Percentiles rank a stretch among this genome's conserved stretches.
Evolutionary conservation across 2,329 filamentous ascomycete genomes (phyloP).

Genomic region (Ophiosphaerella korrae): DNA sequence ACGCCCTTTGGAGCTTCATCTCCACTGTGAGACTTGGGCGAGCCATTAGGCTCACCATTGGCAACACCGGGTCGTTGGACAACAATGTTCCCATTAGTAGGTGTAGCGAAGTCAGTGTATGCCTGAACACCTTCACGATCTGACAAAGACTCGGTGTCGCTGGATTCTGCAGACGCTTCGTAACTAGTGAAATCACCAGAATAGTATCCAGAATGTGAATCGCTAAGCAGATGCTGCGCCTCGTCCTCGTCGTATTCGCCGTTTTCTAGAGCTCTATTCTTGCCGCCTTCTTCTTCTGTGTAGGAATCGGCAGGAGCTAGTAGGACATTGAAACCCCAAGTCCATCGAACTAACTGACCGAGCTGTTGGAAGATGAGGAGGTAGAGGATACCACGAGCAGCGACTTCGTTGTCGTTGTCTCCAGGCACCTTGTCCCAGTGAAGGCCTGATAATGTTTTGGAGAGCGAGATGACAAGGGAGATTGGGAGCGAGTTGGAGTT

Average conservation of each 20-base stretch:
- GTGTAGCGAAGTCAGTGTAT: conserved; percentile 46
- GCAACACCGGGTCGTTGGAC: conserved; percentile 46
- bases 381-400: conserved; percentile 90
- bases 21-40: conserved; percentile 20
- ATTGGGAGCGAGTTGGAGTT: conserved; percentile 98
- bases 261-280: conserved; percentile 48
- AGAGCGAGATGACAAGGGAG: conserved; percentile 90
- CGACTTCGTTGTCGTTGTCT: conserved; percentile 95
- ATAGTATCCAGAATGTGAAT: conserved; percentile 53
- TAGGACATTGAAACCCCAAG: conserved; percentile 95
- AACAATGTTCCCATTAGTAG: conserved; percentile 56
- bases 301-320: conserved; percentile 83
- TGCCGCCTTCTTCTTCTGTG: conserved; percentile 62
- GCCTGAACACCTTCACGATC: conserved; percentile 39
- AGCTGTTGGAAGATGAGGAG: conserved; percentile 97
- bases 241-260: conserved; percentile 62
- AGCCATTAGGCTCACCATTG: conserved; percentile 48
- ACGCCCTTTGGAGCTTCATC: conserved; percentile 37
- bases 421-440: conserved; percentile 92
- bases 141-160: conserved; percentile 36
- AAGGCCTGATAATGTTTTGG: conserved; percentile 86
- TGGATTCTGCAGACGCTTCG: conserved; percentile 38
- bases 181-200: conserved; percentile 54
- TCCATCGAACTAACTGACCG: conserved; percentile 94
- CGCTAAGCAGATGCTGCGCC: conserved; percentile 46